A percentile compares a stretch with the other conserved stretches of the same genome.
Conservation (phyloP, 192 early-diverging fungal species). For the Gamsiella multidivaricata region DNA sequence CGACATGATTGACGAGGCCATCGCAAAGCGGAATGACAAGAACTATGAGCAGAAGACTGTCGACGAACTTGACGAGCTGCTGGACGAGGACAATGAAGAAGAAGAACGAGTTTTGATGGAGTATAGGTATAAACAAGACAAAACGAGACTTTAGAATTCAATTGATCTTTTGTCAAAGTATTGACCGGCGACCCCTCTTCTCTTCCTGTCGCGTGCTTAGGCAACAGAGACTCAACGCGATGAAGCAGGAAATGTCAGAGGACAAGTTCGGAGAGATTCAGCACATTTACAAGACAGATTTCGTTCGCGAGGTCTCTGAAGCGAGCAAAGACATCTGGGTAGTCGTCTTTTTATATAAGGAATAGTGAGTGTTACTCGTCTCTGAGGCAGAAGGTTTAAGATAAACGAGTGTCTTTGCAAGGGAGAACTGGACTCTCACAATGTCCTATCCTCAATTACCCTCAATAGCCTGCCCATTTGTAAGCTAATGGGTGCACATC, state of each 20-base stretch:
- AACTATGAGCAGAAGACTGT: conserved; percentile 75
- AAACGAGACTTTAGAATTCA: too few species aligned
- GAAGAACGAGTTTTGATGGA: conserved; percentile 83
- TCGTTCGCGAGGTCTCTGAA: conserved; percentile 87
- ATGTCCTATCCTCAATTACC: conserved; percentile 31
- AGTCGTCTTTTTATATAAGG: conserved; percentile 74
- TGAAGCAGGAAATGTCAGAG: conserved; percentile 73
- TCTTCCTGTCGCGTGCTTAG: conserved; percentile 41
- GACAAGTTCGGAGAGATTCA: conserved; percentile 88
- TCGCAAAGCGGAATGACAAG: conserved; percentile 65
- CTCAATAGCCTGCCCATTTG: conserved; percentile 82
- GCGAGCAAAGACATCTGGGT: conserved; percentile 80
- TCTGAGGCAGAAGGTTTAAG: too few species aligned
- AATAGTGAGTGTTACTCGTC: conserved; percentile 63
- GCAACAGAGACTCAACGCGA: conserved; percentile 86
- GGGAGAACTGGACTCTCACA: neutral
- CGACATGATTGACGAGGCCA: conserved; percentile 79
- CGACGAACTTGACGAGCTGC: conserved; percentile 89
- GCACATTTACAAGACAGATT: conserved; percentile 95
- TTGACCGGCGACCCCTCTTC: neutral
- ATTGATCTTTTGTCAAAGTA: too few species aligned
- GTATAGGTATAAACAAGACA: conserved; percentile 64
- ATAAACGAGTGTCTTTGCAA: too few species aligned
- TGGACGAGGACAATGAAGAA: conserved; percentile 72
- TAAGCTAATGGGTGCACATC: conserved; percentile 82